Conservation (phyloP, 2,329 filamentous ascomycete species). For the Clarireedia hainanense region DNA sequence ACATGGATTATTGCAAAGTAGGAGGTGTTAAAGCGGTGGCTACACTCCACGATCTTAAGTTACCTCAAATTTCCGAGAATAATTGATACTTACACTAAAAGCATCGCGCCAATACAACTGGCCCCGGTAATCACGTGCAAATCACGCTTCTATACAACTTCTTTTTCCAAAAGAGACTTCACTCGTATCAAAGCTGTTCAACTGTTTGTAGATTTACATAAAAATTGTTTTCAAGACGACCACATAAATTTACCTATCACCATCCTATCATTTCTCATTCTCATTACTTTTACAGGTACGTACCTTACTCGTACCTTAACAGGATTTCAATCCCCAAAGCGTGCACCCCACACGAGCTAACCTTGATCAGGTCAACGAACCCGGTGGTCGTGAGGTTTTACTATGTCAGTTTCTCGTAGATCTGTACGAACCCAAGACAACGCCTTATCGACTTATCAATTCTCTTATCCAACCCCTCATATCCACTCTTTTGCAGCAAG, state of each 20-base stretch:
- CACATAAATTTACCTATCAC: background rate
- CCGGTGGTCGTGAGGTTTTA: background rate
- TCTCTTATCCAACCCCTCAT: background rate
- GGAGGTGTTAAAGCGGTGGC: no score
- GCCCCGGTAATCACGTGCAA: no score
- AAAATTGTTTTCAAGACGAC: no score
- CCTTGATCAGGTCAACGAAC: constrained; percentile 8
- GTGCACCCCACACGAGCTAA: background rate
- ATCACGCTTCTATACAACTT: no score
- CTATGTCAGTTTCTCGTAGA: background rate
- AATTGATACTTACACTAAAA: no score
- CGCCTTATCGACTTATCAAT: background rate
- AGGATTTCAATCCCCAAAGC: background rate
- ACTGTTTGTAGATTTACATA: no score
- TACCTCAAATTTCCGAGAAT: no score
- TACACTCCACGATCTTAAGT: no score
- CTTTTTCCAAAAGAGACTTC: no score
- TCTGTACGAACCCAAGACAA: background rate
- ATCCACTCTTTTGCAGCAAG: background rate
- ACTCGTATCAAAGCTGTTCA: no score
- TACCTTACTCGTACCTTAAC: background rate
- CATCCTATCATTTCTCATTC: background rate
- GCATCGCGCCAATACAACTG: no score
- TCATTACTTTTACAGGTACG: background rate
- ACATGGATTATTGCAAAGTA: no score